Percentiles rank a stretch among this genome's conserved stretches.
These are phyloP conservation scores for Lachnellula cervina DNA, from an alignment of 2,329 filamentous ascomycete species.

Conservation along the genomic window DNA sequence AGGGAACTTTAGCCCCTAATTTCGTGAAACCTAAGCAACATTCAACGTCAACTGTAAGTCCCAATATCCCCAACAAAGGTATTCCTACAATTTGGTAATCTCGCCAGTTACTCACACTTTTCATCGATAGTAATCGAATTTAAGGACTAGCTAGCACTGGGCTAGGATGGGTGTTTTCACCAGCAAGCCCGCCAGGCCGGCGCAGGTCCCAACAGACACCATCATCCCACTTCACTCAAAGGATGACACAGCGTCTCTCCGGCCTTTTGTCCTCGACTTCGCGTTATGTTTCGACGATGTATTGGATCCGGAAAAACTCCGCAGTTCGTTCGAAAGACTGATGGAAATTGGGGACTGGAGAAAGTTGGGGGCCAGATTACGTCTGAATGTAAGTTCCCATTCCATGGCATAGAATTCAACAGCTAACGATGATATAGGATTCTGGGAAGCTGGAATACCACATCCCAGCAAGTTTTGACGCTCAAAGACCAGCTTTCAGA, in stretches of 20 bases:
- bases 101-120: too few relatives aligned
- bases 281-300: constrained; percentile 1
- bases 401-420: constrained; percentile 3
- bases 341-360: constrained; percentile 39
- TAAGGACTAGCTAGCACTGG: too few relatives aligned
- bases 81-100: too few relatives aligned
- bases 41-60: too few relatives aligned
- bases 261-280: constrained; percentile 1
- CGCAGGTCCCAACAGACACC: constrained; percentile 9
- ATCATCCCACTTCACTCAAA: constrained; percentile 10
- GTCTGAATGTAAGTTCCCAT: constrained; percentile 33
- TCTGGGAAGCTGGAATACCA: constrained; percentile 36
- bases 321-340: constrained; percentile 24
- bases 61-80: too few relatives aligned
- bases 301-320: background rate
- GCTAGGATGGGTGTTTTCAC: background rate
- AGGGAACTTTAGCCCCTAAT: too few relatives aligned
- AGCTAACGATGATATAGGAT: background rate
- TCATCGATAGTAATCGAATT: too few relatives aligned
- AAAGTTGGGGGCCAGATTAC: constrained; percentile 40
- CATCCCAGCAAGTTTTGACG: constrained; percentile 33
- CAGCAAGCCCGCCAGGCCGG: constrained; percentile 4
- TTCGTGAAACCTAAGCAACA: too few relatives aligned
- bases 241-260: constrained; percentile 12
- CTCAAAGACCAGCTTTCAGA: constrained; percentile 36